phyloP scores from a whole-genome alignment of 2,329 filamentous ascomycete species.

The Byssochlamys sp. region DNA sequence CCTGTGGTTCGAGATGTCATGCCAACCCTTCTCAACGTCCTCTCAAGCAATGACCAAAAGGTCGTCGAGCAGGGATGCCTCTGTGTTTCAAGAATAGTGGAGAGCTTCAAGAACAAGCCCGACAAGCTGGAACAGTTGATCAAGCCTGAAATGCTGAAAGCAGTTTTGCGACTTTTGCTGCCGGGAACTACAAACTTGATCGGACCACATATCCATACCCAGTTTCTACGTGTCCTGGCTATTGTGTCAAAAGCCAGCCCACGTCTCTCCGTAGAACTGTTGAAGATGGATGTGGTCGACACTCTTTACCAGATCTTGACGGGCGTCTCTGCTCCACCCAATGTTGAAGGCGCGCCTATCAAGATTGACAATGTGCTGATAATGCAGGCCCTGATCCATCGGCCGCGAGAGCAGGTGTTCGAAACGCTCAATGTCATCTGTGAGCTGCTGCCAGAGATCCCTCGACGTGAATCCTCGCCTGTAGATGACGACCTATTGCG shows the following conservation, averaged over 20 bases:
- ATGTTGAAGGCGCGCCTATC: constrained; percentile 42
- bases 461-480: constrained; percentile 45
- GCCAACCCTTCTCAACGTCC: constrained; percentile 83
- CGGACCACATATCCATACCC: constrained; percentile 85
- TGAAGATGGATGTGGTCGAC: constrained; percentile 95
- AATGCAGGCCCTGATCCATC: constrained; percentile 95
- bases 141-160: constrained; percentile 73
- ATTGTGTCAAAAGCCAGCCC: constrained; percentile 86
- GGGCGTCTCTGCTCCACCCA: constrained; percentile 79
- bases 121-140: constrained; percentile 86
- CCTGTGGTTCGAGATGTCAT: constrained; percentile 86
- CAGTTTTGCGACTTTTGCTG: constrained; percentile 74
- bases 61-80: constrained; percentile 94
- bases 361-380: constrained; percentile 95
- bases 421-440: constrained; percentile 97
- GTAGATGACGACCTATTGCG: constrained; percentile 37
- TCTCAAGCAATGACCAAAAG: constrained; percentile 85
- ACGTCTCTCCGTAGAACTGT: constrained; percentile 72
- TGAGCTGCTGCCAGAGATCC: constrained; percentile 73
- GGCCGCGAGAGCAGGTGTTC: constrained; percentile 88
- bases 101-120: constrained; percentile 87
- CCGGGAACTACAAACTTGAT: constrained; percentile 94
- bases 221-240: constrained; percentile 83
- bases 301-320: constrained; percentile 95
- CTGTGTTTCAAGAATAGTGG: constrained; percentile 88